Base-by-base conservation (phyloP, 1,139 yeast genomes). In the Taiozyma sp. region DNA sequence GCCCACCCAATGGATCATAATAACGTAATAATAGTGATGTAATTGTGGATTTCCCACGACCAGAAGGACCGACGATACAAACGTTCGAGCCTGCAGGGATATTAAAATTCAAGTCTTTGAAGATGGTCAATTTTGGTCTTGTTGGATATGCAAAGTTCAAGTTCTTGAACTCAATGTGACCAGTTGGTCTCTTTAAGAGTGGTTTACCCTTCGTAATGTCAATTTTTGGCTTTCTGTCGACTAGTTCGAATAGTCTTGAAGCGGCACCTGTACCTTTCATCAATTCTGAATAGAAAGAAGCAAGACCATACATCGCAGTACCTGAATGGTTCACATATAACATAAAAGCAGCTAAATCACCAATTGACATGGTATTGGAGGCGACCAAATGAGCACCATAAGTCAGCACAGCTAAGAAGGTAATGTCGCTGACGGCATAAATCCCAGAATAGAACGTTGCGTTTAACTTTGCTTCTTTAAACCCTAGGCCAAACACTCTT, bases 181-280 rank as follows among this genome's bases (percentile, higher is more conserved):
- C 81, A 24, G 64, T 64, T 22, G 82, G 79, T 47, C 64, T 65
- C 36, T 60, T 69, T 48, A 65, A 58, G 48, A 55, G 66, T 48
- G 73, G 76, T 23, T 65, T 58, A 29, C 97, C 97, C 39, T 70
- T 62, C 4, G 86, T 77, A 13, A 90, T 80, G 39, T 79, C 74
- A 45, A 92, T 89, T 30, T 70, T 65, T 3, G 97, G 93, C 53
- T 82, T 72, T 66, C 86, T 80, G 59, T 91, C 97, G 48, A 86
- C 79, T 47, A 93, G 74, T 68, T 93, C 98, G 71, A 93, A 93
- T 50, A 93, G 73, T 56, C 99, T 78, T 50, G 96, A 87, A 0
- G 97, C 95, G 0, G 98, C 98, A 54, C 99, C 99, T 8, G 92
- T 86, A 47, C 97, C 98, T 71, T 92, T 93, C 96, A 93, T 92